These are phyloP conservation scores for Colletotrichum costaricense DNA, from an alignment of 2,329 filamentous ascomycete genomes.

Conservation along the genomic window DNA sequence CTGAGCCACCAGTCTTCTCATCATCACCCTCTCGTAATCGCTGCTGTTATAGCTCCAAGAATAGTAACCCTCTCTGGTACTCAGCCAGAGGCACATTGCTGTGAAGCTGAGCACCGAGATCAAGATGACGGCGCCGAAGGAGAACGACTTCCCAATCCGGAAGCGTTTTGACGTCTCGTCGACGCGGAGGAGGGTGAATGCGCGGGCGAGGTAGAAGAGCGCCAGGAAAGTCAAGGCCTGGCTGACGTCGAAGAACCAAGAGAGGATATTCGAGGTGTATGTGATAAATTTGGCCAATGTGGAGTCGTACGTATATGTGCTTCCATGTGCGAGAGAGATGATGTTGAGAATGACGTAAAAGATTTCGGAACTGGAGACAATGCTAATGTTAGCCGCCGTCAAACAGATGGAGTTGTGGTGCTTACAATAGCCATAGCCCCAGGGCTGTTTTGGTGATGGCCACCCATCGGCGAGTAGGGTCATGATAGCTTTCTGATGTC, in stretches of 20 bases:
- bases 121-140: constrained; percentile 10
- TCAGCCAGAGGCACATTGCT: constrained; percentile 12
- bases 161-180: neutral
- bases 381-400: neutral
- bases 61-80: neutral
- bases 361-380: neutral
- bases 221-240: constrained; percentile 28
- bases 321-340: neutral
- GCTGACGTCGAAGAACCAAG: neutral
- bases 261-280: neutral
- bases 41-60: neutral
- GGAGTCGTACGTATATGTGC: neutral
- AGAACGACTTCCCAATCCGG: neutral
- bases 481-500: constrained; percentile 35
- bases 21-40: neutral
- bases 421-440: constrained; percentile 41
- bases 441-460: constrained; percentile 41
- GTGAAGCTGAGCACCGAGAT: constrained; percentile 13
- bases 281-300: neutral
- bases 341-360: neutral
- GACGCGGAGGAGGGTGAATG: constrained; percentile 9
- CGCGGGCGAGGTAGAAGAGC: constrained; percentile 30
- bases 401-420: neutral
- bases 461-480: constrained; percentile 41
- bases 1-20: neutral